phyloP scores from a whole-genome alignment of 441 rosid genomes.

The Adansonia grandidieri region DNA sequence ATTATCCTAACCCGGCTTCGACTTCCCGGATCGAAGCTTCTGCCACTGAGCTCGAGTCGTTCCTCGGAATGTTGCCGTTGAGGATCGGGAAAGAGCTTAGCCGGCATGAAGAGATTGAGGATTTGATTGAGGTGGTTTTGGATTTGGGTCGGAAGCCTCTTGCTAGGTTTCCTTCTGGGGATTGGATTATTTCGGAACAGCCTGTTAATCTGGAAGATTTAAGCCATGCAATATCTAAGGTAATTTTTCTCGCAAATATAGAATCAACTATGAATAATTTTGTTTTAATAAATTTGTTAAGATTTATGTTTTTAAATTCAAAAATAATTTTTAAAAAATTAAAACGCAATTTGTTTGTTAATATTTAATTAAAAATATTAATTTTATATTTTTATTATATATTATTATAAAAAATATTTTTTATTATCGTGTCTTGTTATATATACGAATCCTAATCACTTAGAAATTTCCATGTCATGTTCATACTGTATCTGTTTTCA shows the following conservation, averaged over 20 bases:
- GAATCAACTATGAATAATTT: no score
- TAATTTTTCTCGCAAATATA: neutral
- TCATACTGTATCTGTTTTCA: no score
- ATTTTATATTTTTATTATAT: no score
- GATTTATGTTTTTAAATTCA: no score
- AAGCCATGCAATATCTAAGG: slow-evolving; percentile 22
- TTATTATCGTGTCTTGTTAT: no score
- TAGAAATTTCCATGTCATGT: no score
- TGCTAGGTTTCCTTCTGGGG: slow-evolving; percentile 93
- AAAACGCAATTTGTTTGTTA: no score
- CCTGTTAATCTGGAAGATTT: slow-evolving; percentile 74
- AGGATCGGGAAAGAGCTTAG: slow-evolving; percentile 59
- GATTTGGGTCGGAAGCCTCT: slow-evolving; percentile 89
- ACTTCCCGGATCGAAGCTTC: slow-evolving; percentile 38
- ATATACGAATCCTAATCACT: no score
- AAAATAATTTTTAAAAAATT: no score
- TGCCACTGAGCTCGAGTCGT: slow-evolving; percentile 60
- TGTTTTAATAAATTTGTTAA: no score
- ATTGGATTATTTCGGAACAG: slow-evolving; percentile 76
- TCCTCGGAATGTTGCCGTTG: slow-evolving; percentile 72
- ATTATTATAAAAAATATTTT: no score
- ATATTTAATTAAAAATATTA: no score
- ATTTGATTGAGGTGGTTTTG: slow-evolving; percentile 88
- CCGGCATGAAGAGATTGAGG: slow-evolving; percentile 57
- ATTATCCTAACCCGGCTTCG: slow-evolving; percentile 36